Evolutionary conservation across 78 protist species (phyloP).

Genomic region (Anaeramoeba ignava): DNA sequence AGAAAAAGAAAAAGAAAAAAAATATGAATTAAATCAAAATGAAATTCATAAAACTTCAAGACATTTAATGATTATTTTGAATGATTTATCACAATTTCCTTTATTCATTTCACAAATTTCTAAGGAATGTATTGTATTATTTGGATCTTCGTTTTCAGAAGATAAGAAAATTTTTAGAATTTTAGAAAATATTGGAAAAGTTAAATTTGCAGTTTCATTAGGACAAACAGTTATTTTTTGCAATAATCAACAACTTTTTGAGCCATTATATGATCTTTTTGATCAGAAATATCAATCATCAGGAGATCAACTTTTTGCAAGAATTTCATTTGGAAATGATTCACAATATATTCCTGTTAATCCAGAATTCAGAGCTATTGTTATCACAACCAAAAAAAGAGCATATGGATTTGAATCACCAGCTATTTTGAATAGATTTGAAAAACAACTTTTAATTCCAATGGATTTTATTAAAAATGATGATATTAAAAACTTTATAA

Average conservation of each 20-base stretch:
- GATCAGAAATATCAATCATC: not conserved
- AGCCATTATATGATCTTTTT: not conserved
- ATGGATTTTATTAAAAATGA: too few species aligned
- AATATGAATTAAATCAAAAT: too few species aligned
- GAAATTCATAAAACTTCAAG: too few species aligned
- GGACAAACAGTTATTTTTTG: not conserved
- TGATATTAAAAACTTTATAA: too few species aligned
- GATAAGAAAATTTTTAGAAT: not conserved
- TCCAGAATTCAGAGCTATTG: not conserved
- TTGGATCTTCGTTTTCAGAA: not conserved
- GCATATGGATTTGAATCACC: not conserved
- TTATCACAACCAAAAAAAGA: not conserved
- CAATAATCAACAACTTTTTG: not conserved
- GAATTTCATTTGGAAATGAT: not conserved
- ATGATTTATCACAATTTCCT: not conserved
- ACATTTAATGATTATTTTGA: not conserved
- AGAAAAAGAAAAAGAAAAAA: too few species aligned
- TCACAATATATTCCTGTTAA: not conserved
- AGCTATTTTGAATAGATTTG: not conserved
- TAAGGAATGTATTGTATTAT: not conserved
- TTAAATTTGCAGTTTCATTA: not conserved
- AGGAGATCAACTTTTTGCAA: not conserved
- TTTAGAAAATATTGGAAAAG: not conserved
- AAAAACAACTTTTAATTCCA: too few species aligned
- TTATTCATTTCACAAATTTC: not conserved